phyloP scores from a whole-genome alignment of 169 alveolate species.

The Babesia ovis region DNA sequence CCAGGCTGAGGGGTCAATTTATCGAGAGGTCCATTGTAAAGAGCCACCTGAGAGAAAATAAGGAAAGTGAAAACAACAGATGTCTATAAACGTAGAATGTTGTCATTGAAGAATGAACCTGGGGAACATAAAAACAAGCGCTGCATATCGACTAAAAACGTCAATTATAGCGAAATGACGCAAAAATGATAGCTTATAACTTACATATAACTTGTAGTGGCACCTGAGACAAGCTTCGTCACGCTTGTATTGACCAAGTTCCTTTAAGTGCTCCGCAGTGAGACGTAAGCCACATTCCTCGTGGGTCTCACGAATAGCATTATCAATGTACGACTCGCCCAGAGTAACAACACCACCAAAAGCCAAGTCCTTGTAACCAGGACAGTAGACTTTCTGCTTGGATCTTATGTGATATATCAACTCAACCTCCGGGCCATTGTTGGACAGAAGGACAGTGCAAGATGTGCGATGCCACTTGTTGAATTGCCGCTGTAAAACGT shows the following conservation, averaged over 20 bases:
- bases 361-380: conserved; percentile 68
- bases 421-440: conserved; percentile 39
- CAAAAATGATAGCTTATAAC: neutral
- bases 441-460: conserved; percentile 62
- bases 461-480: conserved; percentile 75
- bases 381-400: conserved; percentile 62
- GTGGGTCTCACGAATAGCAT: conserved; percentile 66
- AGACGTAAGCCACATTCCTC: conserved; percentile 72
- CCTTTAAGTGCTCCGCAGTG: conserved; percentile 62
- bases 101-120: no score
- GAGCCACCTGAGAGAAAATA: conserved; percentile 21
- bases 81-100: neutral
- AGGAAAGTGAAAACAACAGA: neutral
- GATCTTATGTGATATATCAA: conserved; percentile 67
- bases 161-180: neutral
- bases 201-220: conserved; percentile 55
- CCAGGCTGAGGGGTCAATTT: conserved; percentile 29
- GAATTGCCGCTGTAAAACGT: conserved; percentile 35
- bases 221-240: conserved; percentile 43
- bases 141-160: no score
- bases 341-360: conserved; percentile 76
- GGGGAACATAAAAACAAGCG: no score
- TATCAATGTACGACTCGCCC: conserved; percentile 58
- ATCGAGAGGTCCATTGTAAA: conserved; percentile 34
- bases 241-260: conserved; percentile 59